Conservation (phyloP, 2,329 filamentous ascomycete genomes). For the Talaromyces sp. region DNA sequence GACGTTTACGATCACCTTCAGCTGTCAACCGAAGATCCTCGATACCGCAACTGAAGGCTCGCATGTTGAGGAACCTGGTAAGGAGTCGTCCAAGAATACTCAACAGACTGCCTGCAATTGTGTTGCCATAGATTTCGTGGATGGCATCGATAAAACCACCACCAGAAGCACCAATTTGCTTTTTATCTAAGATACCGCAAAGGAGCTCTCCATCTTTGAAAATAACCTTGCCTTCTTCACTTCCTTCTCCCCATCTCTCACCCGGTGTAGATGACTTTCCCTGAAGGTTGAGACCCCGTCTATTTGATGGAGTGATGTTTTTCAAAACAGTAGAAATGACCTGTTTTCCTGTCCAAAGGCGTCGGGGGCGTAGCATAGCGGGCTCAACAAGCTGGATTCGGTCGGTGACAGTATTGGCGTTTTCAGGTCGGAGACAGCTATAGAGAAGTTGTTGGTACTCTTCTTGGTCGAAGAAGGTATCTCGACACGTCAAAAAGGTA, state of each 20-base stretch:
- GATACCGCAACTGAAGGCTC: slow-evolving; percentile 94
- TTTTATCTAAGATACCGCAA: slow-evolving; percentile 89
- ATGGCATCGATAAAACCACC: slow-evolving; percentile 88
- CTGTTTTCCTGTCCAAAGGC: slow-evolving; percentile 93
- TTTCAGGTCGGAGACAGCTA: slow-evolving; percentile 80
- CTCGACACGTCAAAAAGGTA: slow-evolving; percentile 81
- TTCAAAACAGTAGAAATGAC: slow-evolving; percentile 86
- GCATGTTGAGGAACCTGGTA: slow-evolving; percentile 85
- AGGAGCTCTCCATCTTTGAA: slow-evolving; percentile 84
- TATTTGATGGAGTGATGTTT: slow-evolving; percentile 76
- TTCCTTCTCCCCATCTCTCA: slow-evolving; percentile 65
- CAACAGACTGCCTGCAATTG: slow-evolving; percentile 76
- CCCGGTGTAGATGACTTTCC: slow-evolving; percentile 72
- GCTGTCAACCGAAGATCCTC: slow-evolving; percentile 85
- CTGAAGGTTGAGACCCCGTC: slow-evolving; percentile 70
- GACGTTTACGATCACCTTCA: slow-evolving; percentile 67
- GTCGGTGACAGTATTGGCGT: slow-evolving; percentile 76
- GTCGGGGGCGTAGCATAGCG: slow-evolving; percentile 71
- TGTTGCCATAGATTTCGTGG: slow-evolving; percentile 88
- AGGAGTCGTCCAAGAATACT: slow-evolving; percentile 84
- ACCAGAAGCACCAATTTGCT: slow-evolving; percentile 80
- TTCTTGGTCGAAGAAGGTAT: slow-evolving; percentile 81
- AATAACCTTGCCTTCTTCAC: slow-evolving; percentile 74
- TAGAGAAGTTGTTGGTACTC: slow-evolving; percentile 95
- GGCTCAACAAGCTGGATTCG: slow-evolving; percentile 76